A percentile compares a stretch with the other conserved stretches of the same genome.
Evolutionary conservation across 192 early-diverging fungal species (phyloP).

Genomic region (Linnemannia elongata): DNA sequence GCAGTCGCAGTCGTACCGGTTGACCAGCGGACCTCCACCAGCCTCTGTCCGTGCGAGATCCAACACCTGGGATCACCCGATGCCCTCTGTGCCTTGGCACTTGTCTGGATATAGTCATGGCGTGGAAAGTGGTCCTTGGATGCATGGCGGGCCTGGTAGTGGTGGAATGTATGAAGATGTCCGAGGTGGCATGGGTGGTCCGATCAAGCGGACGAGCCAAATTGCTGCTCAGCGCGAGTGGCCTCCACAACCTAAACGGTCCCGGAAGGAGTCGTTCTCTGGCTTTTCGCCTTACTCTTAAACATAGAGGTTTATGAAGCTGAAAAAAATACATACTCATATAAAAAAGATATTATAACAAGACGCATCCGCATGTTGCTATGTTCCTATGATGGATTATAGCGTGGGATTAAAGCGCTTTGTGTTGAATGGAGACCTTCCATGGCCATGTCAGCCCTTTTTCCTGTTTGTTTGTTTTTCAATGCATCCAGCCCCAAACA

Average conservation of each 20-base stretch:
- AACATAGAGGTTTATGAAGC: neutral
- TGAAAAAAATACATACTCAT: neutral
- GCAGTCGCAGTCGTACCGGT: slow-evolving; percentile 16
- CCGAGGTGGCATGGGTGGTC: neutral
- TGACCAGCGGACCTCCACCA: slow-evolving; percentile 29
- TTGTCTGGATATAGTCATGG: neutral
- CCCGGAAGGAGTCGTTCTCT: slow-evolving; percentile 9
- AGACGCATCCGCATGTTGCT: too few species aligned
- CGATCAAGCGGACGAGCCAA: neutral
- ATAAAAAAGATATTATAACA: too few species aligned
- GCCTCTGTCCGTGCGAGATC: slow-evolving; percentile 40
- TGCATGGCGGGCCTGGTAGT: neutral
- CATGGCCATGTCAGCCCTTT: too few species aligned
- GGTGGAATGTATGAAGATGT: neutral
- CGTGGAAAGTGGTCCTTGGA: neutral
- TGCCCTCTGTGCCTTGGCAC: slow-evolving; percentile 8
- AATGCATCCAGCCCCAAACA: too few species aligned
- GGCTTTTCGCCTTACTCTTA: slow-evolving; percentile 11
- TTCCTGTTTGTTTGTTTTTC: too few species aligned
- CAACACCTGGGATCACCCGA: slow-evolving; percentile 47
- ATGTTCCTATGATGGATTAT: too few species aligned
- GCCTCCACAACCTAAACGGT: slow-evolving; percentile 26
- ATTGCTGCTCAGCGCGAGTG: slow-evolving; percentile 21
- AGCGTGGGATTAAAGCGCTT: too few species aligned
- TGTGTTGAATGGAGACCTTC: too few species aligned